These are phyloP conservation scores for Aspergillus sp. DNA, from an alignment of 2,329 filamentous ascomycete species.

Conservation along the genomic window DNA sequence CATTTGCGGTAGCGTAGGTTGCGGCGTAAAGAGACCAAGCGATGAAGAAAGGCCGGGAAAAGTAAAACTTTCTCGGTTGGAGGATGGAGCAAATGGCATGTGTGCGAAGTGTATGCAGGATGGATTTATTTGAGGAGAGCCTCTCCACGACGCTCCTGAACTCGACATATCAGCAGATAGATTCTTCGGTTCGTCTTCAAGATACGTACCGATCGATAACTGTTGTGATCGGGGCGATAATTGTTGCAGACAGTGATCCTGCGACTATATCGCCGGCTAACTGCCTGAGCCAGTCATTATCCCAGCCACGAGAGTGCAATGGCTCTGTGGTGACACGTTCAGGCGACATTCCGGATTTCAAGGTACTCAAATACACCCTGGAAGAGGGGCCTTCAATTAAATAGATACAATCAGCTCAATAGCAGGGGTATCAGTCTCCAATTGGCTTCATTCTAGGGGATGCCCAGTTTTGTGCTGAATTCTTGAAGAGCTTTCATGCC, in stretches of 20 bases:
- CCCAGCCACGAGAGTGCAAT: background rate
- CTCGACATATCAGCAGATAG: background rate
- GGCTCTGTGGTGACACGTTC: background rate
- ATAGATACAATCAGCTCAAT: background rate
- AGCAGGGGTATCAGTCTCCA: background rate
- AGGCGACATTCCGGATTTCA: background rate
- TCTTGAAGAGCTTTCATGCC: background rate
- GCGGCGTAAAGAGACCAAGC: slow-evolving; percentile 68
- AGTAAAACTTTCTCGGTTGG: slow-evolving; percentile 31
- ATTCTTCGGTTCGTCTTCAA: background rate
- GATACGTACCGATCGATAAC: slow-evolving; percentile 31
- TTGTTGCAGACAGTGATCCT: slow-evolving; percentile 27
- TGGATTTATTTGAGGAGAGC: slow-evolving; percentile 24
- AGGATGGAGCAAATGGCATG: slow-evolving; percentile 26
- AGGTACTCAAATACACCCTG: background rate
- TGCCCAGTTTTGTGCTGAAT: background rate
- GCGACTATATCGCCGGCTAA: slow-evolving; percentile 29
- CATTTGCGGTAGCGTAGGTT: slow-evolving; percentile 83
- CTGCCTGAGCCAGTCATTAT: background rate
- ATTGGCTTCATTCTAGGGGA: background rate
- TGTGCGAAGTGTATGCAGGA: slow-evolving; percentile 24
- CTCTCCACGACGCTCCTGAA: slow-evolving; percentile 31
- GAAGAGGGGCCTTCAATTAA: background rate
- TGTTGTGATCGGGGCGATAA: slow-evolving; percentile 30
- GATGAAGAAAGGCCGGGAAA: slow-evolving; percentile 41